phyloP scores from a whole-genome alignment of 2,329 filamentous ascomycete genomes.

The Geoglossum cookeanum region DNA sequence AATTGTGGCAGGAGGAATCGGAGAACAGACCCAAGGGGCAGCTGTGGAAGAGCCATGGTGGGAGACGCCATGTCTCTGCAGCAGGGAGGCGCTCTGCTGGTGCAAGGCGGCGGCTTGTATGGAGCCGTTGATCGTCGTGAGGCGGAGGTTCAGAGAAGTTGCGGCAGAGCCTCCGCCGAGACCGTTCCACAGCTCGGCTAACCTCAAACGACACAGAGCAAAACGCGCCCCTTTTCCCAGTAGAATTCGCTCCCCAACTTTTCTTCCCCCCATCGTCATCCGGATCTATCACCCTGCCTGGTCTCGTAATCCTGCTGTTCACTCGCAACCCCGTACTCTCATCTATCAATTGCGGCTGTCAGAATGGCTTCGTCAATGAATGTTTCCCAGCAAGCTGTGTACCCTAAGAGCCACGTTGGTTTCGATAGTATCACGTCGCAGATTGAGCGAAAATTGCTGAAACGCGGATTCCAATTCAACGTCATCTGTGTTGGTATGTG shows the following conservation, averaged over 20 bases:
- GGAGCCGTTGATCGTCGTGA: neutral
- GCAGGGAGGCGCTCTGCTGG: neutral
- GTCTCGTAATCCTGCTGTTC: constrained; percentile 5
- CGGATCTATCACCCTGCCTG: neutral
- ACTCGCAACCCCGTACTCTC: constrained; percentile 8
- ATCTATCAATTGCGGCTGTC: neutral
- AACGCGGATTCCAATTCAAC: constrained; percentile 99
- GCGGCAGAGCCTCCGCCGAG: neutral
- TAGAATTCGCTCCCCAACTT: neutral
- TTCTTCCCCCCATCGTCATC: neutral
- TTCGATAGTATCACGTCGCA: constrained; percentile 99
- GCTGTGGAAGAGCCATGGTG: neutral
- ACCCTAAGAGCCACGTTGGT: constrained; percentile 95
- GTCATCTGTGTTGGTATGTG: constrained; percentile 94
- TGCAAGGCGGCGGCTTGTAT: neutral
- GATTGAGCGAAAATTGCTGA: constrained; percentile 98
- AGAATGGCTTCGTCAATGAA: constrained; percentile 44
- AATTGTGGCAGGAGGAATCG: neutral
- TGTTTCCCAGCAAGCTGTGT: constrained; percentile 38
- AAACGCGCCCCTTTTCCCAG: neutral
- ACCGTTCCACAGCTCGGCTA: neutral
- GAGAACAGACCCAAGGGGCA: too few species aligned
- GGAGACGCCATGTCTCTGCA: neutral
- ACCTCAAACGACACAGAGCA: neutral
- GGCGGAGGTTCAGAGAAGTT: neutral